These are phyloP conservation scores for Tolypocladium cylindrosporum DNA, from an alignment of 2,329 filamentous ascomycete species.

Conservation along the genomic window DNA sequence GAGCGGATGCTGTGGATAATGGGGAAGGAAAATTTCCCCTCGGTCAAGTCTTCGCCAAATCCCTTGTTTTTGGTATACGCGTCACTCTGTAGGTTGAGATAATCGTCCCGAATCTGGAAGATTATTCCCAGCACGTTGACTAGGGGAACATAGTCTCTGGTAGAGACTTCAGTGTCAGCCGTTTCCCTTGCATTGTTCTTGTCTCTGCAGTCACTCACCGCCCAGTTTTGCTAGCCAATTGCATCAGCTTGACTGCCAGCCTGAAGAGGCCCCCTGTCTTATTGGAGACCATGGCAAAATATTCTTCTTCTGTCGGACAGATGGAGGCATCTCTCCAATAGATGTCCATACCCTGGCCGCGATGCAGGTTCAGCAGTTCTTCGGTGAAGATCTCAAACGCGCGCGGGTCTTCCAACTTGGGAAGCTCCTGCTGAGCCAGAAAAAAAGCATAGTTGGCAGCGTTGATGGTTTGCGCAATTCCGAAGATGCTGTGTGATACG, in stretches of 20 bases:
- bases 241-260: slow-evolving; percentile 73
- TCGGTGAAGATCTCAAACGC: slow-evolving; percentile 64
- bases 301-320: slow-evolving; percentile 71
- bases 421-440: slow-evolving; percentile 25
- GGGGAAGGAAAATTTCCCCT: slow-evolving; percentile 7
- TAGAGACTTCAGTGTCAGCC: not conserved
- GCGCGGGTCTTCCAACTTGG: slow-evolving; percentile 49
- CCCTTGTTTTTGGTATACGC: slow-evolving; percentile 4
- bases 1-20: slow-evolving; percentile 5
- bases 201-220: not conserved
- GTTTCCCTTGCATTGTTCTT: not conserved
- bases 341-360: slow-evolving; percentile 77
- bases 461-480: slow-evolving; percentile 40
- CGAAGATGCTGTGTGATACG: slow-evolving; percentile 38
- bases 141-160: slow-evolving; percentile 17
- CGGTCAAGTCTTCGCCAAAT: slow-evolving; percentile 3
- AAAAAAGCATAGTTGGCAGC: slow-evolving; percentile 39
- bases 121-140: slow-evolving; percentile 1
- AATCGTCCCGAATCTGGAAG: slow-evolving; percentile 7
- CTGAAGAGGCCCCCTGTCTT: slow-evolving; percentile 77
- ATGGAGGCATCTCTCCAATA: slow-evolving; percentile 74
- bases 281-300: slow-evolving; percentile 76
- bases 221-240: slow-evolving; percentile 18
- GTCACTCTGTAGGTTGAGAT: slow-evolving; percentile 4
- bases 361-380: slow-evolving; percentile 67